phyloP scores from a whole-genome alignment of 73 alveolate species.

The Durusdinium trenchii region DNA sequence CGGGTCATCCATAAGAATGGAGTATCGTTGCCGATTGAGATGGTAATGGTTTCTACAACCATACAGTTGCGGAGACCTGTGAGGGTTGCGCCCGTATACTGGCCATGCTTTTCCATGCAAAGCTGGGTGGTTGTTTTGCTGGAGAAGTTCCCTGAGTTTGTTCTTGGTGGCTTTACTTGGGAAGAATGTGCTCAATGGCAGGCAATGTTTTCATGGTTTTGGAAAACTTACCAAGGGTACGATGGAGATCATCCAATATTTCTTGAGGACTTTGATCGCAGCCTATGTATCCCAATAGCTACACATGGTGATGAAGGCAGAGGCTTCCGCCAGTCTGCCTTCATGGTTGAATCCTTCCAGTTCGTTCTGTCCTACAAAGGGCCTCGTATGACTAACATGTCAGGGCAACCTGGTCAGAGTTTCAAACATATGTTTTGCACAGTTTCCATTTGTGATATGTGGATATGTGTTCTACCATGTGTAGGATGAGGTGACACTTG shows the following conservation, averaged over 20 bases:
- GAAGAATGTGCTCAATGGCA: neutral
- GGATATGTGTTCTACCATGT: neutral
- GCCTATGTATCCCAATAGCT: neutral
- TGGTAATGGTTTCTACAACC: neutral
- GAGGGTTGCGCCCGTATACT: neutral
- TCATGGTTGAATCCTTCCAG: constrained; percentile 23
- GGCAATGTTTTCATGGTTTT: neutral
- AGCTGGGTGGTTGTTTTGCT: neutral
- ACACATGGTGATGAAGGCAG: constrained; percentile 52
- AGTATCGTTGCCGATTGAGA: neutral
- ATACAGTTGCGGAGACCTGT: neutral
- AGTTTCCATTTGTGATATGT: neutral
- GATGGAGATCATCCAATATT: neutral
- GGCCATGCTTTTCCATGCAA: constrained; percentile 16
- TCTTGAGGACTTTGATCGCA: no score
- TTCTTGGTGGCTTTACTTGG: neutral
- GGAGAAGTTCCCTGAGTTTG: neutral
- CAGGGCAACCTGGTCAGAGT: neutral
- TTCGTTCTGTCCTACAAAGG: constrained; percentile 22
- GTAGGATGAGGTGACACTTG: neutral
- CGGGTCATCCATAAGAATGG: neutral
- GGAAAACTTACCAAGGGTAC: neutral
- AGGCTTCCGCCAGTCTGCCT: neutral
- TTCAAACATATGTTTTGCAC: neutral
- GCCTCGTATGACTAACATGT: neutral